Base-by-base conservation (phyloP, 208 protist species). In the Leishmania arabica region DNA sequence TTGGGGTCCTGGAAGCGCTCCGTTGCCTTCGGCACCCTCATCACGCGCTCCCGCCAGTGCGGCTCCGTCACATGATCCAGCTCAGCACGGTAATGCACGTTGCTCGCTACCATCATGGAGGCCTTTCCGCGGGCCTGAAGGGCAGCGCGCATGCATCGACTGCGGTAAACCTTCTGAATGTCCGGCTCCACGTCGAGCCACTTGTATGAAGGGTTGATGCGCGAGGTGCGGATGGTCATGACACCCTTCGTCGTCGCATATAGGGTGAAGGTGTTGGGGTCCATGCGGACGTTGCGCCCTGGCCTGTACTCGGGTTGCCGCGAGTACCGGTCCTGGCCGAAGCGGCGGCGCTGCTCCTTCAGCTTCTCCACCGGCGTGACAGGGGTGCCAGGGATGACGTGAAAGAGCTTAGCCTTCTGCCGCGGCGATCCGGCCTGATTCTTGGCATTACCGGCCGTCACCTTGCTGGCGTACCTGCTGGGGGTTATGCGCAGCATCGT, bases 131-230 rank as follows among this genome's bases (percentile, higher is more conserved):
- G 89, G 40, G 40, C 74, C 77, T 37, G 34, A 64, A 96, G 84
- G 8, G 88, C 90, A 6, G 72, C 58, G 53, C 92, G 92, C 91
- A 97, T 91, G 65, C 88, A 74, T 24, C 77, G 81, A 42, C 85
- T 88, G 72, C 92, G 90, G 74, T 83, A 84, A n/a, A 95, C 87
- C 81, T 96, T 96, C 69, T 96, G 91, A 78, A 97, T 95, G 77
- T 97, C 94, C 7, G 92, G 91, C 82, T 97, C 92, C 54, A 97
- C 90, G 40, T 96, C 92, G 17, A 97, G 62, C 92, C 94, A 97
- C 84, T 93, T 93, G 88, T 93, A 96, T 1, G 72, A 79, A 7
- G 90, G 87, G 82, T 96, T 82, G 54, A 96, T 94, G 79, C 88
- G 87, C 37, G 90, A 95, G 60, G 82, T 88, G 51, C 88, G 84